phyloP scores from a whole-genome alignment of 148 eudicot species.

The Chenopodium suecicum region DNA sequence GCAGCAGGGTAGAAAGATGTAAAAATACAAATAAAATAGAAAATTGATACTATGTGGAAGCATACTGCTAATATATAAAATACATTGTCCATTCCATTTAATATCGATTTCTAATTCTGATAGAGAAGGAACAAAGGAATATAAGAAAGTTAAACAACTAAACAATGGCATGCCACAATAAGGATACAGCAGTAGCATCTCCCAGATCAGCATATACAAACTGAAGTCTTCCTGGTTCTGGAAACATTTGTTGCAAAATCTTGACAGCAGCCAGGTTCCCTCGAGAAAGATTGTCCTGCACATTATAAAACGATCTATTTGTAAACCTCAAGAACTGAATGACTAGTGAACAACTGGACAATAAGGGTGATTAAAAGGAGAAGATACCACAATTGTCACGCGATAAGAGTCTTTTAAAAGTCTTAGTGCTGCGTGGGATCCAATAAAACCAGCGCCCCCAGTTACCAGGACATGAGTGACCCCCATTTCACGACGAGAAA shows the following conservation, averaged over 20 bases:
- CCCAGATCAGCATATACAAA: constrained; percentile 88
- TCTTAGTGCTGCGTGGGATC: constrained; percentile 87
- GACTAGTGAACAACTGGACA: neutral
- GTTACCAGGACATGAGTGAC: constrained; percentile 91
- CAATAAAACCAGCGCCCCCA: constrained; percentile 98
- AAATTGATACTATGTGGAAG: neutral
- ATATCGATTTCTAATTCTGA: neutral
- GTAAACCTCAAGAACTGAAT: constrained; percentile 1
- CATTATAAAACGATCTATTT: constrained; percentile 9
- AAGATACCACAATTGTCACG: constrained; percentile 86
- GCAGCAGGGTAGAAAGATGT: neutral
- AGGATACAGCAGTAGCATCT: constrained; percentile 77
- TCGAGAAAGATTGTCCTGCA: constrained; percentile 87
- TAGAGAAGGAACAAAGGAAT: neutral
- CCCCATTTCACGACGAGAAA: constrained; percentile 68
- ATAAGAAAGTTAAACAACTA: neutral
- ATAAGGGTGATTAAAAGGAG: constrained; percentile 10
- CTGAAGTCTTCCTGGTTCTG: constrained; percentile 83
- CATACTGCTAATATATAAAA: neutral
- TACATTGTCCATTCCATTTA: neutral
- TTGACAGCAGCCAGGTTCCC: constrained; percentile 87
- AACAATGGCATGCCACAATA: neutral
- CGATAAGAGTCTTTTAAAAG: constrained; percentile 83
- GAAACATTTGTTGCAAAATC: constrained; percentile 69
- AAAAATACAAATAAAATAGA: neutral